Base-by-base conservation (phyloP, 2,329 filamentous ascomycete genomes). In the Fusarium duplospermum region DNA sequence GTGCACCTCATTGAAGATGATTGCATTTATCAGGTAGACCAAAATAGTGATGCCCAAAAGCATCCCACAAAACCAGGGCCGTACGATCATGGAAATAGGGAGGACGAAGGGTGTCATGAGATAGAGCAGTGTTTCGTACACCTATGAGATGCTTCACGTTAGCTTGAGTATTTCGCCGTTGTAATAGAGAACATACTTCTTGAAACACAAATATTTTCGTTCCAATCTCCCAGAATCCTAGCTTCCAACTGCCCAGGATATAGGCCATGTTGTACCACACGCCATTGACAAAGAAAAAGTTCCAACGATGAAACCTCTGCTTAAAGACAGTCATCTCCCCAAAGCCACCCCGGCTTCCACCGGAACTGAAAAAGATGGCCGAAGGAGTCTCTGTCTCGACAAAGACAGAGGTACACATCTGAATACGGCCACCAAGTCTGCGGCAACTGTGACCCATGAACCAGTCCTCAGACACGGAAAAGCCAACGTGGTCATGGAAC, bases 241-340 rank as follows among this genome's bases (percentile, higher is more conserved):
- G 38, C 3, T 60, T 62, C 69, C 69, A 71, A 14, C 69, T 71
- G 8, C 35, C 38, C 6, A 69, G 27, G 8, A 71, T 29, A n/a
- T 69, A 69, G 29, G 56, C 38, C 52, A 63, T 40, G 8, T 71
- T 69, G 14, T 65, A 63, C 62, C 66, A 71, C 18, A 71, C 31
- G 4, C 69, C 58, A 9, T 60, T 66, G 9, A 69, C 54, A 20
- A 71, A 71, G 20, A 71, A 71, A 27, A 71, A 69, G 38, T 71
- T 66, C 69, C 69, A 71, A 4, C 69, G 62, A 33, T 60, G 40
- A 9, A 71, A 71, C 14, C 66, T 52, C 33, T 71, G 66, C 27
- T 71, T 69, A 38, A 66, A 69, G 27, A 71, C 47, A 16, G 66
- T 66, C 66, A 71, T 69, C 35, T 71, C 69, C 10, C 69, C 69